These are phyloP conservation scores for Metarhizium brunneum DNA, from an alignment of 2,329 filamentous ascomycete genomes.

Conservation along the genomic window DNA sequence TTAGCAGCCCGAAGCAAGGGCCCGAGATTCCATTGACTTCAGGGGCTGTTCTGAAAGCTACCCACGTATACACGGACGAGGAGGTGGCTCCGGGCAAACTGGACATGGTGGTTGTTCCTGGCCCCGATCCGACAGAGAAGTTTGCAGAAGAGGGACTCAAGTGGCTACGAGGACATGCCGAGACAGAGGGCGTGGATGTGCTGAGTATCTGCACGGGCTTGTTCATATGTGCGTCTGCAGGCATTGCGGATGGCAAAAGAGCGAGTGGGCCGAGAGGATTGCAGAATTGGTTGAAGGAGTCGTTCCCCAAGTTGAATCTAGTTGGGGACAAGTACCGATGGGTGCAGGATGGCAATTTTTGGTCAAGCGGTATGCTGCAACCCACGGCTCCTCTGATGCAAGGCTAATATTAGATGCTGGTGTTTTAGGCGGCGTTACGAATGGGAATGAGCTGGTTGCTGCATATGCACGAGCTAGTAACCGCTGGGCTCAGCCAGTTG, in stretches of 20 bases:
- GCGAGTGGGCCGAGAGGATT: slow-evolving; percentile 38
- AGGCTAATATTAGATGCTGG: neutral
- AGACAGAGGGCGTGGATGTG: slow-evolving; percentile 32
- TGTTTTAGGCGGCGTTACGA: slow-evolving; percentile 40
- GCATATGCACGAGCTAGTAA: slow-evolving; percentile 37
- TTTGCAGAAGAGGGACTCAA: slow-evolving; percentile 25
- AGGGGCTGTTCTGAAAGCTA: slow-evolving; percentile 26
- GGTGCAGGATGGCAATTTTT: slow-evolving; percentile 43
- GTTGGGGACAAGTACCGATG: slow-evolving; percentile 39
- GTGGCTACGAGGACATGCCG: slow-evolving; percentile 34
- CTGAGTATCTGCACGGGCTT: slow-evolving; percentile 43
- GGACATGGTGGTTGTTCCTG: slow-evolving; percentile 40
- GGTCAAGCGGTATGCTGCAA: slow-evolving; percentile 39
- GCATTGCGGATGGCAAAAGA: slow-evolving; percentile 34
- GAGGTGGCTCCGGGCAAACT: slow-evolving; percentile 41
- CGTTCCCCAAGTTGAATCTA: slow-evolving; percentile 30
- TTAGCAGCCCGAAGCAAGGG: slow-evolving; percentile 28
- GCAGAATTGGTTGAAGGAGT: slow-evolving; percentile 27
- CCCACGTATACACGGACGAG: slow-evolving; percentile 33
- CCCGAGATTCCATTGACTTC: slow-evolving; percentile 33
- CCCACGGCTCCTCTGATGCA: neutral
- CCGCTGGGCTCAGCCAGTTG: slow-evolving; percentile 32
- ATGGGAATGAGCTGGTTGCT: slow-evolving; percentile 45
- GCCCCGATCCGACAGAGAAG: slow-evolving; percentile 31
- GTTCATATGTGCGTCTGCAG: slow-evolving; percentile 37